Evolutionary conservation across 2,329 filamentous ascomycete species (phyloP), one percentile per base, ranked within the genome.

Genomic region (Sporothrix luriei): DNA sequence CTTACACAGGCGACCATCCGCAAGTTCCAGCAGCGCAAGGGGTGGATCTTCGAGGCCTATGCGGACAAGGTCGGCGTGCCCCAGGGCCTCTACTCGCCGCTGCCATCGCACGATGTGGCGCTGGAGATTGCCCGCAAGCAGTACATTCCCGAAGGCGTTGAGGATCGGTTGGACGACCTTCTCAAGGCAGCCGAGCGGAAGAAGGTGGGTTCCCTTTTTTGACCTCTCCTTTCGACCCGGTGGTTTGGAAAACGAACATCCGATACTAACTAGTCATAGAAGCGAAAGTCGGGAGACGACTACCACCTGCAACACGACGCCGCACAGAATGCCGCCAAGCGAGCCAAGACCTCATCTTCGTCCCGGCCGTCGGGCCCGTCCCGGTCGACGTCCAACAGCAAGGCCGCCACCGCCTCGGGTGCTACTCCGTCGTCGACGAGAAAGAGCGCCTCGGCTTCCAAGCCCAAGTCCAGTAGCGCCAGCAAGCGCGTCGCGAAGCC

Each of bases 91-190:
- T 98, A 95, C 78, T 85, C 85, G 19, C 84, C 88, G 3, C 85
- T 98, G 73, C 86, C 89, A 24, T 92, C 87, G 72, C 93, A 96
- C 75, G 87, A 90, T 40, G 86, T 88, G 64, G 94, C 94, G 0
- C 91, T 95, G 76, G 88, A 92, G 75, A 93, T 97, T 76, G 93
- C 94, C 0, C 90, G 93, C 78, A 96, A 91, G 82, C 90, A 91
- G 70, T 97, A 91, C 77, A 85, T 97, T 13, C 90, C 92, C 0
- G 90, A 93, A 16, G 90, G 90, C 29, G 79, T 92, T 21, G 90
- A 92, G 52, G 90, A 94, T 71, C 84, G 87, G 68, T 83, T 98
- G 38, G 94, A 97, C 74, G 87, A 89, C 24, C 79, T 88, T 48
- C 76, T 90, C 33, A 83, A 84, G 75, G 82, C 82, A 0, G 76